Evolutionary conservation across 2,329 filamentous ascomycete genomes (phyloP), one percentile per base, ranked within the genome.

Genomic region (Aspergillus sp.): DNA sequence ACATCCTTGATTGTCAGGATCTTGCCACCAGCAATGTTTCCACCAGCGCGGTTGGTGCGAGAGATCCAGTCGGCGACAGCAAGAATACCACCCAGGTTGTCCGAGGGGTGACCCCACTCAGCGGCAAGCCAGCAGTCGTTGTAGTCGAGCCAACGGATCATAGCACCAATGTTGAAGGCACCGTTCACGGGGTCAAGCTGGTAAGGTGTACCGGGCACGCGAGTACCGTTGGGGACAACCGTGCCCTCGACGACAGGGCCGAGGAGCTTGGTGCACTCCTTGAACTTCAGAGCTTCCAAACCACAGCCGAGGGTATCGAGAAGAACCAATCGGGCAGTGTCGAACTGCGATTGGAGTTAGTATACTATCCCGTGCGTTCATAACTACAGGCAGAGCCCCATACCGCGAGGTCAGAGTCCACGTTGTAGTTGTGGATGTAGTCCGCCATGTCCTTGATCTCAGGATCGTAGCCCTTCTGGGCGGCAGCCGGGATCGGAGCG

Each of bases 91-190:
- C 95, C 95, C 70, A 99, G 81, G 84, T 99, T 99, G 84, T 99
- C 95, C 4, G 93, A 97, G 65, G 95, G 95, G 80, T 99, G 95
- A 62, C 95, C 95, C 95, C 95, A 99, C 83, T 99, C 95, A 60
- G 95, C 95, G 49, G 94, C 95, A 67, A 98, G 85, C 95, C 94
- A 99, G 87, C 95, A 98, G 86, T 99, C 95, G 80, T 99, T 99
- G 87, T 98, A 99, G 83, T 99, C 95, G 73, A 99, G 87, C 95
- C 95, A 99, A 76, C 95, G 87, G 82, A 99, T 97, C 90, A 97
- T 96, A 73, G 95, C 91, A 72, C 95, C 95, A 72, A 99, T 98
- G 85, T 98, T 98, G 87, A 99, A 98, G 67, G 95, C 95, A 66
- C 90, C 95, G 73, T 94, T 94, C 76, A 98, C 89, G 45, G 95